phyloP scores from a whole-genome alignment of 805 yeast species.

The Saccharomyces jurei region DNA sequence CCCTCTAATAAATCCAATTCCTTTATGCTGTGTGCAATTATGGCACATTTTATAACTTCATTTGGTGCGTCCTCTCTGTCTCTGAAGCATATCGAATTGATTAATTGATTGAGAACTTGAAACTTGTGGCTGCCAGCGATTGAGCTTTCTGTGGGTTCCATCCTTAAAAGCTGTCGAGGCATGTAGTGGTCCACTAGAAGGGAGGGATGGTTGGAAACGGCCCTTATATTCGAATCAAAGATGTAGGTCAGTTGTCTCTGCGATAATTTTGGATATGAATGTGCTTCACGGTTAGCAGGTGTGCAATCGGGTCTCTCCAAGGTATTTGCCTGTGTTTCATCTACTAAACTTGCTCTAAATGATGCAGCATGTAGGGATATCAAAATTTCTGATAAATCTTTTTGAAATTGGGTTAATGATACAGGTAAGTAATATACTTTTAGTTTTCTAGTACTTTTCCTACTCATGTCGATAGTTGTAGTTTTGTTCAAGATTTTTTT shows the following conservation, averaged over 20 bases:
- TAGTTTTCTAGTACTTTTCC: slow-evolving; percentile 1
- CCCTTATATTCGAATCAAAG: slow-evolving; percentile 34
- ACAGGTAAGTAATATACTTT: slow-evolving; percentile 32
- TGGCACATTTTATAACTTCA: slow-evolving; percentile 22
- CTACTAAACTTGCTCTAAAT: slow-evolving; percentile 17
- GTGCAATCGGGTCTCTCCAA: background rate
- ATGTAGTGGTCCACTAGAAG: slow-evolving; percentile 69
- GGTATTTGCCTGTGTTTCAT: slow-evolving; percentile 3
- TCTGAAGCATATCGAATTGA: slow-evolving; percentile 18
- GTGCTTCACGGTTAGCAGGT: background rate
- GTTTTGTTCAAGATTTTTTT: background rate
- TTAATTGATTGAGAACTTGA: slow-evolving; percentile 41
- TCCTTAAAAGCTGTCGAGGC: slow-evolving; percentile 57
- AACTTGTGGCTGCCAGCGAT: slow-evolving; percentile 53
- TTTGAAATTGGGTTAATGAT: slow-evolving; percentile 37
- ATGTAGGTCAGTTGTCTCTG: slow-evolving; percentile 29
- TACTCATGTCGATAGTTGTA: background rate
- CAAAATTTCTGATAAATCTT: slow-evolving; percentile 37
- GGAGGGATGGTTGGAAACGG: slow-evolving; percentile 59
- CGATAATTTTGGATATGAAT: slow-evolving; percentile 29
- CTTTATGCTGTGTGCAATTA: slow-evolving; percentile 54
- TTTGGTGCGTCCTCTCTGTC: slow-evolving; percentile 3
- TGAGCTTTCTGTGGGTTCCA: slow-evolving; percentile 55
- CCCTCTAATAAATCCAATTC: slow-evolving; percentile 77
- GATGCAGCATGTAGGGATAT: slow-evolving; percentile 36